Percentiles rank a stretch among this genome's conserved stretches.
These are phyloP conservation scores for Sphaerulina vaccinii DNA, from an alignment of 2,329 filamentous ascomycete species.

Conservation along the genomic window DNA sequence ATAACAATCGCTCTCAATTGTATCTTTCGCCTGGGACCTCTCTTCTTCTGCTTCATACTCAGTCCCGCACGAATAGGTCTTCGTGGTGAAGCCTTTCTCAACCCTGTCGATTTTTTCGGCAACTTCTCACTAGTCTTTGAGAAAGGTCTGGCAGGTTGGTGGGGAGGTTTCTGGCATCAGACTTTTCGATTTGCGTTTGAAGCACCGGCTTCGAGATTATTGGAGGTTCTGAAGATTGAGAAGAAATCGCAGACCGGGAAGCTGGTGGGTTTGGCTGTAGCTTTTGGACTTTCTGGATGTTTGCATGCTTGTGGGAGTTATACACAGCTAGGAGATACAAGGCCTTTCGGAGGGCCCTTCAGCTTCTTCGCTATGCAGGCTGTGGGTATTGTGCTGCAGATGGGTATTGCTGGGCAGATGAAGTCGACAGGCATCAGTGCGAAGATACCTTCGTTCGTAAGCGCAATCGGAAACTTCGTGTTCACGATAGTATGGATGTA, in stretches of 20 bases:
- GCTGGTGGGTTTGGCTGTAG: conserved; percentile 47
- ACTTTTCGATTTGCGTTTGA: conserved; percentile 74
- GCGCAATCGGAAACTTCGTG: conserved; percentile 58
- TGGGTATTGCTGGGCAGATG: conserved; percentile 37
- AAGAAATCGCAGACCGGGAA: conserved; percentile 40
- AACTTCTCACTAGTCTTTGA: conserved; percentile 57
- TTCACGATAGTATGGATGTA: conserved; percentile 68
- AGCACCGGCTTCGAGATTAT: conserved; percentile 56
- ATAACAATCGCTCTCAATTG: conserved; percentile 62
- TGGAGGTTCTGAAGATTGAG: conserved; percentile 33
- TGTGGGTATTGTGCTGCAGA: conserved; percentile 64
- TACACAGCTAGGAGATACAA: conserved; percentile 62
- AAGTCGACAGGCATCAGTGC: conserved; percentile 35
- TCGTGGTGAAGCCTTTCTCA: conserved; percentile 60
- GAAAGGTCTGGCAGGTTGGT: conserved; percentile 74
- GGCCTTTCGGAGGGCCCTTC: conserved; percentile 53
- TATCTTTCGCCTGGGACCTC: conserved; percentile 59
- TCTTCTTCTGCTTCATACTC: conserved; percentile 60
- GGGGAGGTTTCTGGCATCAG: conserved; percentile 90
- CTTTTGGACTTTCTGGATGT: conserved; percentile 65
- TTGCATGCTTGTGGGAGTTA: conserved; percentile 71
- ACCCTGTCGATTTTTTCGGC: conserved; percentile 57
- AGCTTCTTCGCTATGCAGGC: conserved; percentile 73
- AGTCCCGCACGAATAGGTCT: conserved; percentile 61
- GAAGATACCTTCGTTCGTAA: conserved; percentile 46